These are phyloP conservation scores for Nothomitra cinnamomea DNA, from an alignment of 2,329 filamentous ascomycete species.

Conservation along the genomic window DNA sequence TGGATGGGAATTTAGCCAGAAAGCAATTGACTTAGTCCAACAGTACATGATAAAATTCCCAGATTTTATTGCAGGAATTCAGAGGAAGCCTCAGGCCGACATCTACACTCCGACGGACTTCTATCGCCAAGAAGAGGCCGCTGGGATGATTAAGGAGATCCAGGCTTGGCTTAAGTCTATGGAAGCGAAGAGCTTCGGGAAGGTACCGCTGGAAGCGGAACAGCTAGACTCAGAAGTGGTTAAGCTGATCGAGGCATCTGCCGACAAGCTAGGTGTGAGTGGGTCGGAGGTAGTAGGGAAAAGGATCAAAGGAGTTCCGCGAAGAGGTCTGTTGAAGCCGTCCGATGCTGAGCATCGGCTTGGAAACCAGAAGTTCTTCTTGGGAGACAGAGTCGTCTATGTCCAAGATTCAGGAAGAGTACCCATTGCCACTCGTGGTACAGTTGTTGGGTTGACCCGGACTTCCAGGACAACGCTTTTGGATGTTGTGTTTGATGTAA, in stretches of 20 bases:
- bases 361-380: constrained; percentile 61
- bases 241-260: constrained; percentile 57
- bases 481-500: constrained; percentile 82
- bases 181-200: constrained; percentile 82
- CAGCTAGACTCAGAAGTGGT: constrained; percentile 89
- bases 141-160: constrained; percentile 79
- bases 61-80: constrained; percentile 82
- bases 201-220: constrained; percentile 89
- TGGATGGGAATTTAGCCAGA: constrained; percentile 90
- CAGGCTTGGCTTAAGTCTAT: constrained; percentile 82
- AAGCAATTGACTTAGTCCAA: constrained; percentile 62
- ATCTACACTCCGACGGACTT: constrained; percentile 74
- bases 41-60: constrained; percentile 91
- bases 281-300: constrained; percentile 41
- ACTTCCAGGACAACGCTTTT: constrained; percentile 69
- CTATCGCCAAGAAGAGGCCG: constrained; percentile 58
- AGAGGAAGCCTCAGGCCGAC: constrained; percentile 69
- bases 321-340: constrained; percentile 81
- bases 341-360: constrained; percentile 87
- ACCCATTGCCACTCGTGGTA: constrained; percentile 78
- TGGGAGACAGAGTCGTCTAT: constrained; percentile 88
- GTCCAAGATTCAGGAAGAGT: constrained; percentile 87
- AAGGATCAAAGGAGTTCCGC: constrained; percentile 64
- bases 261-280: constrained; percentile 42
- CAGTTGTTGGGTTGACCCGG: constrained; percentile 84